Evolutionary conservation across 2,329 filamentous ascomycete genomes (phyloP), one percentile per base, ranked within the genome.

Genomic region (Camptophora hylomeconis): DNA sequence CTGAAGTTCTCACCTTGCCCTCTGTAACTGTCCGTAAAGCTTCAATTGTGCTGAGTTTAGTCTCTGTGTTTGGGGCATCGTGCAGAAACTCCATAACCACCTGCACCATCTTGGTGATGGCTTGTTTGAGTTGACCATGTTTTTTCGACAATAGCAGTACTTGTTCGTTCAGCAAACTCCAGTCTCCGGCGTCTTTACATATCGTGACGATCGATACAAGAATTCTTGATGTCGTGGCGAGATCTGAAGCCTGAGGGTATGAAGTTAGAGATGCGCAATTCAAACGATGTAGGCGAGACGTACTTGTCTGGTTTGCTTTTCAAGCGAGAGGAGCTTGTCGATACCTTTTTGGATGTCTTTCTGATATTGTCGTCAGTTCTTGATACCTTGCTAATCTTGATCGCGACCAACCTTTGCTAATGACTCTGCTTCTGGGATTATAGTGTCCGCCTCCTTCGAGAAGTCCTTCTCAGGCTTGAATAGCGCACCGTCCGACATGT

Each of bases 41-140:
- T 60, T 98, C 87, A 49, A 98, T 98, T 35, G 93, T 75, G 13
- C 81, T 79, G 33, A 98, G 66, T 63, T 95, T 98, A 19, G 75
- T 84, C 45, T 94, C 84, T 37, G 82, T 51, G 48, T 73, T 79
- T 18, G 89, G 84, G 13, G 84, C 84, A 25, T 80, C 73, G 50
- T 92, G 80, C 49, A 98, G 61, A 57, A 95, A 94, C 36, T 65
- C 69, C 76, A 98, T 93, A 39, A 93, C 84, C 26, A 77, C 79
- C 66, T 98, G 89, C 37, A 98, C 86, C 89, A 98, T 98, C 66
- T 87, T 89, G 47, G 89, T 95, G 49, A 86, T 89, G 50, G 89
- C 89, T 61, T 95, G 89, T 61, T 98, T 98, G 52, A 98, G 84
- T 65, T 98, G 89, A 48, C 86, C 82, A 80, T 98, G 89, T 67